Base-by-base conservation (phyloP, 192 early-diverging fungal genomes). In the Mortierella antarctica region DNA sequence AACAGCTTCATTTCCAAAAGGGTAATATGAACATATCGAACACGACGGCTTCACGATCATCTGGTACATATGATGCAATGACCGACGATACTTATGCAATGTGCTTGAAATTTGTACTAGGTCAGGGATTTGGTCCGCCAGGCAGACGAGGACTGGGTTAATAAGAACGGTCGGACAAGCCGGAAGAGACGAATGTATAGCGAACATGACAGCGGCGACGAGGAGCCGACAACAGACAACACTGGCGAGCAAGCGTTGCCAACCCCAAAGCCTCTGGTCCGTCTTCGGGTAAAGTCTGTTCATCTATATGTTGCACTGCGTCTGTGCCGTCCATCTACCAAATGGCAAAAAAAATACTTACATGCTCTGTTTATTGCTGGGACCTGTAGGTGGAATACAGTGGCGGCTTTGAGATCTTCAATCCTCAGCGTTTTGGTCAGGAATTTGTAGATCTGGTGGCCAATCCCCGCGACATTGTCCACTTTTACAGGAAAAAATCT, bases 381-480 rank as follows among this genome's bases (percentile, higher is more conserved):
- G 31, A n/a, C 17, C 7, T 21, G 1, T 52, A 80, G 77, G 95
- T 98, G 41, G 95, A 98, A 52, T 98, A 98, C 67, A 90, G 86
- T 17, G 95, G 92, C 65, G 95, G 93, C 0, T 98, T 89, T 68
- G 86, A 88, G 53, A 91, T 92, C 54, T 92, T 95, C 80, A 96
- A 96, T 76, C 93, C 95, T 10, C 89, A 93, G 79, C 86, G 92
- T 14, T 98, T 98, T 82, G 96, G 96, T 0, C 89, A 92, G 42
- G 67, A 84, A 41, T 96, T 95, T 86, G 89, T 91, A 5, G 89
- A 93, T 31, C 72, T 85, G 18, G 94, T 98, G 6, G 96, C 96
- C 21, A 98, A 98, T 73, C 92, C 95, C 3, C 91, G 91, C 61
- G 96, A 98, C 47, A 91, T 98, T 65, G 82, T 98, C 9, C 87